Evolutionary conservation across 73 alveolate species (phyloP), one percentile per base, ranked within the genome.

Genomic region (Paramecium biaurelia): DNA sequence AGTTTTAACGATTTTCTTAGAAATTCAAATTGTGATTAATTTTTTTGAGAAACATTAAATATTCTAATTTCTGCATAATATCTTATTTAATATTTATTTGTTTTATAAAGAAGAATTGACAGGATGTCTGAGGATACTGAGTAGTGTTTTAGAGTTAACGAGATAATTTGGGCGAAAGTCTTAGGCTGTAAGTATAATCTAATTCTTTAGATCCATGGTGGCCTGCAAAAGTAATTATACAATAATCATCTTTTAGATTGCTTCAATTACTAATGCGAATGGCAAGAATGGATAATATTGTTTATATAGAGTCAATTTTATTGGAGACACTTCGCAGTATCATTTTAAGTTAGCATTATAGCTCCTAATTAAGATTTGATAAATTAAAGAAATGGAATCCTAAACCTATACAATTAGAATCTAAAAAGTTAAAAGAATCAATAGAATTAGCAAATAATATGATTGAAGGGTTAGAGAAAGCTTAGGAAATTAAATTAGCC

Each of bases 161-260:
- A 79, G 76, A 79, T 79, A 23, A 34, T 79, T 41, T 79, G 90
- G 90, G 90, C 90, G 34, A 79, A 79, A 79, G 90, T 79, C 74
- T 23, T 42, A 14, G 90, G 90, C 76, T 47, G 90, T 79, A 79
- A 43, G 70, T 79, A 12, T 20, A 37, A 23, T 79, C 11, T 79
- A 37, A 41, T 24, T 21, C 74, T 79, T 79, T 79, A 79, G 90
- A 79, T 79, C 90, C 90, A 79, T 79, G 90, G 90, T 79, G 90
- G 90, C 90, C 90, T 24, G 90, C 90, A 79, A 20, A 79, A 47
- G 90, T 79, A 79, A 21, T 79, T 34, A 14, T 53, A 53, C 68
- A 21, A 79, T 26, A 79, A 79, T 79, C 45, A 86, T 67, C 24
- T 23, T 79, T 21, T 79, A 43, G 70, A 43, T 79, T 43, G 74